Evolutionary conservation across 257 asterid genomes (phyloP).

Genomic region (Nemophila menziesii): DNA sequence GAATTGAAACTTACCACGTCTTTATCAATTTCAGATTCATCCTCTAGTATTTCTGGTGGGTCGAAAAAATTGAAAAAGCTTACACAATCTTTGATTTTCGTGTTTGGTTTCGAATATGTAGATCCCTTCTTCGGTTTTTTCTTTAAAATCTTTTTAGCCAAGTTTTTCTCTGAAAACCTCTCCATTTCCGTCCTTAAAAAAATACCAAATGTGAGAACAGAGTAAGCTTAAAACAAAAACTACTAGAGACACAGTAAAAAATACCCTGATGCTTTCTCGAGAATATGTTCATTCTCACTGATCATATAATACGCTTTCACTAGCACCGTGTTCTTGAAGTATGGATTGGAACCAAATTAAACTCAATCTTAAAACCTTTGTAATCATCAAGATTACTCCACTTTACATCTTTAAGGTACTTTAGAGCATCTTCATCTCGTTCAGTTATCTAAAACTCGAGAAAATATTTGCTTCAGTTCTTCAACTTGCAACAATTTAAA

Average conservation of each 20-base stretch:
- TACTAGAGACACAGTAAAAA: neutral
- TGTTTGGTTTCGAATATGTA: neutral
- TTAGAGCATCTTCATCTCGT: conserved; percentile 10
- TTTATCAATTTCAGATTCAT: conserved; percentile 6
- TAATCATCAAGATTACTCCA: conserved; percentile 7
- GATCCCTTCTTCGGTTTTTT: conserved; percentile 2
- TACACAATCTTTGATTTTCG: conserved; percentile 5
- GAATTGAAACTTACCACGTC: conserved; percentile 5
- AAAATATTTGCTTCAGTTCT: neutral
- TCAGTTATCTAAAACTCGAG: conserved; percentile 2
- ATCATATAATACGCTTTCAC: conserved; percentile 7
- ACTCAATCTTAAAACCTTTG: conserved; percentile 7
- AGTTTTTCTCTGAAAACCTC: conserved; percentile 2
- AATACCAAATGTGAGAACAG: neutral
- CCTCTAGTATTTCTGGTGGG: conserved; percentile 8
- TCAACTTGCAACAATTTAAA: neutral
- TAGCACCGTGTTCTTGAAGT: conserved; percentile 10
- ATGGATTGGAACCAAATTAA: conserved; percentile 4
- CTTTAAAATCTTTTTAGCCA: conserved; percentile 1
- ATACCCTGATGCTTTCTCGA: conserved; percentile 10
- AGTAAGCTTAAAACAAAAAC: neutral
- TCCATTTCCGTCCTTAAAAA: conserved; percentile 9
- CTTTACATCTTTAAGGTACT: conserved; percentile 9
- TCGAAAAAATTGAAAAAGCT: conserved; percentile 8
- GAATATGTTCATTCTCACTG: conserved; percentile 9